phyloP scores from a whole-genome alignment of 495 filamentous ascomycete species.

The Patellaria atrata region DNA sequence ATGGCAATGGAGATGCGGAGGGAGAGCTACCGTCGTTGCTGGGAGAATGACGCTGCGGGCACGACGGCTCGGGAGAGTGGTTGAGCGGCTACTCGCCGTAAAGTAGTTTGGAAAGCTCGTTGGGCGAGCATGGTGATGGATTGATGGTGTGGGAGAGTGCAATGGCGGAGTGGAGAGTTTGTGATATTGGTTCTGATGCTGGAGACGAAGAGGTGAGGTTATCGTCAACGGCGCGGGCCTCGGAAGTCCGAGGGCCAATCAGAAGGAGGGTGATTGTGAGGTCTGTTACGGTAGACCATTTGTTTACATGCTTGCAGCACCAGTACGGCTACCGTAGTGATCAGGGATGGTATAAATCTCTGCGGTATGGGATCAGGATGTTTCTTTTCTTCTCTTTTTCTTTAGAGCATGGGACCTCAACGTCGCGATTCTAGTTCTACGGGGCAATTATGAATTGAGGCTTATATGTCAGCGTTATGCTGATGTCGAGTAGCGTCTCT shows the following conservation, averaged over 20 bases:
- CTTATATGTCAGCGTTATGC: constrained; percentile 20
- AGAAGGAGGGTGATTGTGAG: too few relatives aligned
- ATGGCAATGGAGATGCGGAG: constrained; percentile 2
- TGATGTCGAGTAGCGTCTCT: constrained; percentile 16
- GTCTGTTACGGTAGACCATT: too few relatives aligned
- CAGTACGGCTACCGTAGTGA: too few relatives aligned
- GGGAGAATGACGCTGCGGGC: constrained; percentile 18
- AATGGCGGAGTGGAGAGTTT: neutral
- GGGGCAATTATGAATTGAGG: constrained; percentile 1
- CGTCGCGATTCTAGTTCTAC: constrained; percentile 8
- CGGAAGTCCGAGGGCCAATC: constrained; percentile 15
- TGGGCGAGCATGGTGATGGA: constrained; percentile 16
- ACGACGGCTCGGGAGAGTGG: constrained; percentile 12
- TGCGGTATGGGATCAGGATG: constrained; percentile 1
- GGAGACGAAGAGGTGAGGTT: constrained; percentile 9
- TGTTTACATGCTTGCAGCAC: too few relatives aligned
- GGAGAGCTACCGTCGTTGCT: constrained; percentile 17
- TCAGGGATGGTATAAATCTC: too few relatives aligned
- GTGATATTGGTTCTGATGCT: constrained; percentile 12
- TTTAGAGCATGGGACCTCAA: constrained; percentile 18
- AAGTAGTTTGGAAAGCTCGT: constrained; percentile 15
- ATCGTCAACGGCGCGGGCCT: constrained; percentile 8
- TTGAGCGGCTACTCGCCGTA: constrained; percentile 13
- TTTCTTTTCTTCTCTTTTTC: constrained; percentile 8
- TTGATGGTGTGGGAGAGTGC: constrained; percentile 6